Percentiles rank a stretch among this genome's conserved stretches.
Conservation (phyloP, 2,329 filamentous ascomycete genomes). For the Hypocrella siamensis region DNA sequence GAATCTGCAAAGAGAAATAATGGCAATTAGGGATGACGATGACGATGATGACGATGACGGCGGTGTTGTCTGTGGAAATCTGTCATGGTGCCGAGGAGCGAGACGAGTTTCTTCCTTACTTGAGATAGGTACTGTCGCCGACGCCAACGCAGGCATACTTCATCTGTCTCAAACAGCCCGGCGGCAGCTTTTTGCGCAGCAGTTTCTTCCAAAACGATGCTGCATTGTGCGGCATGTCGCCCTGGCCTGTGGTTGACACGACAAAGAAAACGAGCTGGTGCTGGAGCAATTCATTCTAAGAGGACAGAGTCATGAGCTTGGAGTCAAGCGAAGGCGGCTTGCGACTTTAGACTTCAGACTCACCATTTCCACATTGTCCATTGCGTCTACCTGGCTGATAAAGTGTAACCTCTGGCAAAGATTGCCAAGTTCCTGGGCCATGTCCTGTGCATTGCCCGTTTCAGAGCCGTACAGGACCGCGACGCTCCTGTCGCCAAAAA, state of each 20-base stretch:
- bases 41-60: background rate
- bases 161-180: conserved; percentile 51
- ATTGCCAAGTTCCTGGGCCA: conserved; percentile 69
- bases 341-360: conserved; percentile 12
- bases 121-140: conserved; percentile 86
- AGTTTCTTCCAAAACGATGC: conserved; percentile 73
- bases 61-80: no score
- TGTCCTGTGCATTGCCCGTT: conserved; percentile 85
- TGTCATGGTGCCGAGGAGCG: no score
- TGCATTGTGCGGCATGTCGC: conserved; percentile 78
- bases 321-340: background rate
- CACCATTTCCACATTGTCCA: conserved; percentile 65
- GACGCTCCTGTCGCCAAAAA: conserved; percentile 18
- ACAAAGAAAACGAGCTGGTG: conserved; percentile 57
- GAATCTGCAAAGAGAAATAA: conserved; percentile 42
- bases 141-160: conserved; percentile 78
- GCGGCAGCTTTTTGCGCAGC: conserved; percentile 60
- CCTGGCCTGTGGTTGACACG: conserved; percentile 86
- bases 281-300: conserved; percentile 33
- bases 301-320: background rate
- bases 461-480: conserved; percentile 87
- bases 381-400: conserved; percentile 54
- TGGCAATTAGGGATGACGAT: background rate
- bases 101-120: no score
- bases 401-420: conserved; percentile 68